Base-by-base conservation (phyloP, 1,139 yeast species). In the Meyerozyma smithsonii region DNA sequence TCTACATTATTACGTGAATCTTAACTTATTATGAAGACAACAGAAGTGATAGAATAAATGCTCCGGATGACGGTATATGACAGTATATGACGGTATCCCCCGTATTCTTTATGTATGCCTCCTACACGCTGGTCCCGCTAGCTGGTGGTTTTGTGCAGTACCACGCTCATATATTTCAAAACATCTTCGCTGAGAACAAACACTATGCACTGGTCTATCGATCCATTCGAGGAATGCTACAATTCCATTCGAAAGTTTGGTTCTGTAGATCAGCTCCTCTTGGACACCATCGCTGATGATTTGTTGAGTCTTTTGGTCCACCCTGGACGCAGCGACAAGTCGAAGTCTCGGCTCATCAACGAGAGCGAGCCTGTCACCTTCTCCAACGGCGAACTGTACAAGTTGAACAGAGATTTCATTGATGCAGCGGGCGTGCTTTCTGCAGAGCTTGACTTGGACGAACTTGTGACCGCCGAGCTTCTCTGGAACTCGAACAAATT, bases 401-500 rank as follows among this genome's bases (percentile, higher is more conserved):
- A 75, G 44, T 64, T 90, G 40, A 95, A 90, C 57, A 84, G 81
- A 32, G 52, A 55, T 20, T 71, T 69, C 43, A 49, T 67, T 47
- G 62, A 84, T 38, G 71, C 78, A 1, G 76, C 85, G 2, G 81
- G 89, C 1, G 73, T 81, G 39, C 64, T 85, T 36, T 64, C 76
- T 10, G 53, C 56, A 69, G 55, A 75, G 50, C 52, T 72, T 28
- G 63, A 61, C 41, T 48, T 69, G 46, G 68, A 69, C 48, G 73
- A 66, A 46, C 36, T 66, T 21, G 43, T 48, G 26, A 51, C 71
- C 3, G 73, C 72, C 4, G 72, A 70, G 49, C 44, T 69, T 40
- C 51, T 68, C 16, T 64, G 54, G 46, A 45, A 61, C 42, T 72
- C 86, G 3, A 55, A 69, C 4, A 58, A 61, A 3, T 63, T 71